phyloP scores from a whole-genome alignment of 192 early-diverging fungal genomes.

The Allomyces arbusculus region DNA sequence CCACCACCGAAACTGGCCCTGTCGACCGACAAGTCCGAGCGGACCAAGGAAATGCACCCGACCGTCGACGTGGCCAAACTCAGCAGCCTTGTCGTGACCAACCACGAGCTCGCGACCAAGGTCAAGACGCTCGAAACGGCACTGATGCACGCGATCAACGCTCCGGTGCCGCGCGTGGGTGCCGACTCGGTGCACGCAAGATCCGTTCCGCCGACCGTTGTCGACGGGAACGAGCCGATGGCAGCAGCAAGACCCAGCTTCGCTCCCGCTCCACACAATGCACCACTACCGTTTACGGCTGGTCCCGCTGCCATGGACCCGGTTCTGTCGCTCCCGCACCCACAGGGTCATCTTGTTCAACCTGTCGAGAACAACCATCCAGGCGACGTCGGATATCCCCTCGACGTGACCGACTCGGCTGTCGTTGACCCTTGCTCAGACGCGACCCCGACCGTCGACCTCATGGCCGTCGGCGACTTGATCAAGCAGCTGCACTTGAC shows the following conservation, averaged over 20 bases:
- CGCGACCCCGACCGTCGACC: neutral
- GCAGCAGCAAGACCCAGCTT: neutral
- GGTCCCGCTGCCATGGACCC: too few species aligned
- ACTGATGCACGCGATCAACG: neutral
- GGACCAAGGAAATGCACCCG: neutral
- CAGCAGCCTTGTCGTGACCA: neutral
- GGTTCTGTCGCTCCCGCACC: too few species aligned
- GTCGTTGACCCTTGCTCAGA: neutral
- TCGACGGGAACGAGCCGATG: neutral
- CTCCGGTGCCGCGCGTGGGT: neutral
- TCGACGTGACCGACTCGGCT: neutral
- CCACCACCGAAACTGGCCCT: neutral
- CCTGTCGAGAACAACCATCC: too few species aligned
- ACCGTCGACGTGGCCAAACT: neutral
- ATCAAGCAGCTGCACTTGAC: neutral
- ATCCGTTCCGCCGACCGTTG: neutral
- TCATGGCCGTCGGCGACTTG: neutral
- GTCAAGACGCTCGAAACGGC: neutral
- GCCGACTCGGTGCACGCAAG: neutral
- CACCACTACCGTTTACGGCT: too few species aligned
- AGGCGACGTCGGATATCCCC: neutral
- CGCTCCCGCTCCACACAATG: too few species aligned
- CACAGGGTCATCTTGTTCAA: too few species aligned
- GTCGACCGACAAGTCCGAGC: neutral
- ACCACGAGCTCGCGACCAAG: neutral